Base-by-base conservation (phyloP, 2,329 filamentous ascomycete genomes). In the Fusarium globosum region DNA sequence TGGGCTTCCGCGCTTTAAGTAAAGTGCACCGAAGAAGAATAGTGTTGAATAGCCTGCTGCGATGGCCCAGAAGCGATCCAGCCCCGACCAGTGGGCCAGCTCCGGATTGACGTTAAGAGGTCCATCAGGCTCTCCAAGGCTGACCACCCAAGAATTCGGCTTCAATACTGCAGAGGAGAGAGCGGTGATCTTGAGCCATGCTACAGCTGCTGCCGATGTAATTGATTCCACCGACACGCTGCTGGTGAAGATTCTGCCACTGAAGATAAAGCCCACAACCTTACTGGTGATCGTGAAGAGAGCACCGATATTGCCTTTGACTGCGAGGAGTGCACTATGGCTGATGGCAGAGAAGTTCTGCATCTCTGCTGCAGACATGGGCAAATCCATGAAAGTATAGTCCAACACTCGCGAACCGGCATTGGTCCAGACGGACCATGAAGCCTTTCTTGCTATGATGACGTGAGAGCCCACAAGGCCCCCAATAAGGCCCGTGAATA, bases 31-130 rank as follows among this genome's bases (percentile, higher is more conserved):
- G 38, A 93, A 81, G 49, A 93, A 78, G 16, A 92, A 94, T 43
- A 97, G 87, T 52, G 95, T 91, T 1, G 91, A 79, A 80, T 99
- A 99, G 18, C 96, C 96, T 53, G 92, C 87, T 4, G 95, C 77
- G 43, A 97, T 93, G 20, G 96, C 95, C 83, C 87, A 90, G 64
- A 89, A 87, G 36, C 90, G 85, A 80, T 93, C 92, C 21, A 87
- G 85, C 35, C 87, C 86, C 67, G 88, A 87, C 93, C 93, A 96
- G 60, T 90, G 87, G 3, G 91, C 90, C 59, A 94, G 82, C 33
- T 85, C 86, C 13, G 88, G 87, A 76, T 93, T 87, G 20, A 90
- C 78, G 0, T 80, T 52, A 28, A 81, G 70, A 2, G 80, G 70
- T 7, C 78, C 71, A 63, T 85, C 83, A 30, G 85, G 74, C 13